A percentile compares a stretch with the other conserved stretches of the same genome.
Conservation (phyloP, 208 protist species). For the Trypanosoma theileri region DNA sequence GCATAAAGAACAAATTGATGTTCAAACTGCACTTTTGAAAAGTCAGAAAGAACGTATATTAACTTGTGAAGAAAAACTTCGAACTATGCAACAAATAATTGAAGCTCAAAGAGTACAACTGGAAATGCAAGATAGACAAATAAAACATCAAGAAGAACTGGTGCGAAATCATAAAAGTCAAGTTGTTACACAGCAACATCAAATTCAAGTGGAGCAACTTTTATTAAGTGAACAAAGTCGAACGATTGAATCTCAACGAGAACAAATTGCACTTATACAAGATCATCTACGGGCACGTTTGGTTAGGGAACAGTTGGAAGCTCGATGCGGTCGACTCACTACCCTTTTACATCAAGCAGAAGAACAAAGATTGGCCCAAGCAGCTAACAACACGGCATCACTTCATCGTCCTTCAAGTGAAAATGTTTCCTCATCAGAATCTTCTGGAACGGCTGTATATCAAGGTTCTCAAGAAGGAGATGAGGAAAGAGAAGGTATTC, state of each 20-base stretch:
- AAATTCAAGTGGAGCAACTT: slow-evolving; percentile 76
- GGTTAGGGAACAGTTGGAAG: slow-evolving; percentile 25
- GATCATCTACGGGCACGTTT: slow-evolving; percentile 36
- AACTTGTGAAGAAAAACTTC: slow-evolving; percentile 80
- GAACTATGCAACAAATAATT: slow-evolving; percentile 86
- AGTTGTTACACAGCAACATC: slow-evolving; percentile 46
- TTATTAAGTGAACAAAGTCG: slow-evolving; percentile 67
- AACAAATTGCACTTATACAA: slow-evolving; percentile 65
- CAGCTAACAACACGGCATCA: neutral
- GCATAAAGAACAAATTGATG: slow-evolving; percentile 86
- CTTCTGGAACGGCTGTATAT: slow-evolving; percentile 7
- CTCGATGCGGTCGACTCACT: slow-evolving; percentile 26
- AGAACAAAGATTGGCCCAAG: slow-evolving; percentile 7
- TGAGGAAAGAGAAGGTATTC: neutral
- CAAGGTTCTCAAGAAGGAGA: too few relatives aligned
- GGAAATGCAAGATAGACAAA: slow-evolving; percentile 51
- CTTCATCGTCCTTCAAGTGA: neutral
- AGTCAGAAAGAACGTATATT: slow-evolving; percentile 82
- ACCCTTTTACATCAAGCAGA: slow-evolving; percentile 9
- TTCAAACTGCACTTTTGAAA: slow-evolving; percentile 71
- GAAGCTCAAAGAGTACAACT: slow-evolving; percentile 64
- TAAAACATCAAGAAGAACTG: slow-evolving; percentile 54
- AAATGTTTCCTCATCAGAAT: slow-evolving; percentile 12
- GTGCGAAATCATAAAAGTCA: slow-evolving; percentile 47
- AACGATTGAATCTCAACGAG: slow-evolving; percentile 66